Percentiles rank a stretch among this genome's conserved stretches.
Evolutionary conservation across 148 eudicot species (phyloP).

Genomic region (Rhododendron kiyosumense): DNA sequence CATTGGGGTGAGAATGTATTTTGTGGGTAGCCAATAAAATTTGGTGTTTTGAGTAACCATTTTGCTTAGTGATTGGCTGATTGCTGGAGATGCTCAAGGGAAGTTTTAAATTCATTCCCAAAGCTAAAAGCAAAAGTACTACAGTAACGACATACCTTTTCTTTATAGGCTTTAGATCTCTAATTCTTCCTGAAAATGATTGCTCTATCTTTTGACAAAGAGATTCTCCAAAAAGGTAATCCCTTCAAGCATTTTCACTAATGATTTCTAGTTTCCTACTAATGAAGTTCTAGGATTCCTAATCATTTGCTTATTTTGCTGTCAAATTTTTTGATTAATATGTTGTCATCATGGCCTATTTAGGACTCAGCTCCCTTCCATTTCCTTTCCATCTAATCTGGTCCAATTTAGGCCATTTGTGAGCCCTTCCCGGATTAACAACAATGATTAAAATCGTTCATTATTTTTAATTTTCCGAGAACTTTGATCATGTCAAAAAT

Average conservation of each 20-base stretch:
- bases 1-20: too few species aligned
- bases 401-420: too few species aligned
- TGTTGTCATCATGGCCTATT: background rate
- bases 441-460: too few species aligned
- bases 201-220: conserved; percentile 3
- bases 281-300: background rate
- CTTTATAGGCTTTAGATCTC: background rate
- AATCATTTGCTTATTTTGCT: background rate
- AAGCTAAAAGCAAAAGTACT: background rate
- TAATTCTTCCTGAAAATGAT: background rate
- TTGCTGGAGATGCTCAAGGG: background rate
- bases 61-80: background rate
- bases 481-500: too few species aligned
- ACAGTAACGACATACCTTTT: background rate
- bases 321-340: background rate
- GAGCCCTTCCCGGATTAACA: too few species aligned
- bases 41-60: too few species aligned
- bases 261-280: background rate
- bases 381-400: too few species aligned
- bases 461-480: too few species aligned
- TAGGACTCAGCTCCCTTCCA: too few species aligned
- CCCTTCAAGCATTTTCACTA: background rate
- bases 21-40: too few species aligned
- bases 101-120: background rate
- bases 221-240: conserved; percentile 8